Evolutionary conservation across 345 rosid species (phyloP).

Genomic region (Eucalyptus cloeziana): DNA sequence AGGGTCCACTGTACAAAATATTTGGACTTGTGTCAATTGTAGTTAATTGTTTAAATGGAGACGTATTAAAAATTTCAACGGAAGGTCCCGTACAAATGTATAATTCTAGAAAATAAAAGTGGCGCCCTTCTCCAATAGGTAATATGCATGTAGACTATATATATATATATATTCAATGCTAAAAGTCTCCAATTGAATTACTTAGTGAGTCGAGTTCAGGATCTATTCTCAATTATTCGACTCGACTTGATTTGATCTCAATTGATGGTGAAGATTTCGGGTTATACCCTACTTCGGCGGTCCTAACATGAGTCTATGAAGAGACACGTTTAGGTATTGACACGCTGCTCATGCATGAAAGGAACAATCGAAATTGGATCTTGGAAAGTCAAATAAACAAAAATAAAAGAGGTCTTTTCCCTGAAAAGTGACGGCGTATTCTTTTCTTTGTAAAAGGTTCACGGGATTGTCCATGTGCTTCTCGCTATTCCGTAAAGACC

Average conservation of each 20-base stretch:
- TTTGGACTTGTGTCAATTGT: not conserved
- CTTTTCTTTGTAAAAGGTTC: not conserved
- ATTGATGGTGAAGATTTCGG: not conserved
- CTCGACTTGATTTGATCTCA: not conserved
- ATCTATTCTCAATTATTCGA: not conserved
- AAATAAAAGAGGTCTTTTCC: not conserved
- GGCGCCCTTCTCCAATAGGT: not conserved
- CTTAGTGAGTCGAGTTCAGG: not conserved
- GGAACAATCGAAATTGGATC: not conserved
- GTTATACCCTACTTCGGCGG: not conserved
- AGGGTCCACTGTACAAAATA: not conserved
- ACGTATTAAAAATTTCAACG: not conserved
- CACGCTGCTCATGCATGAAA: not conserved
- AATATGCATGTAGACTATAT: not conserved
- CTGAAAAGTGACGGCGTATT: not conserved
- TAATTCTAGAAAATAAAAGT: not conserved
- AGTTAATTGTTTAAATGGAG: not conserved
- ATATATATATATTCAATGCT: not conserved
- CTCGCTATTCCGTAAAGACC: not conserved
- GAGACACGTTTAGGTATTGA: not conserved
- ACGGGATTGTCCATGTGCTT: not conserved
- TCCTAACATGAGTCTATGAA: not conserved
- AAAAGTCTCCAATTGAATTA: not conserved
- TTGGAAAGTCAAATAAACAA: not conserved
- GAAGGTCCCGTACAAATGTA: not conserved